A percentile compares a stretch with the other conserved stretches of the same genome.
Conservation (phyloP, 2,329 filamentous ascomycete genomes). For the Blastomyces parvus region DNA sequence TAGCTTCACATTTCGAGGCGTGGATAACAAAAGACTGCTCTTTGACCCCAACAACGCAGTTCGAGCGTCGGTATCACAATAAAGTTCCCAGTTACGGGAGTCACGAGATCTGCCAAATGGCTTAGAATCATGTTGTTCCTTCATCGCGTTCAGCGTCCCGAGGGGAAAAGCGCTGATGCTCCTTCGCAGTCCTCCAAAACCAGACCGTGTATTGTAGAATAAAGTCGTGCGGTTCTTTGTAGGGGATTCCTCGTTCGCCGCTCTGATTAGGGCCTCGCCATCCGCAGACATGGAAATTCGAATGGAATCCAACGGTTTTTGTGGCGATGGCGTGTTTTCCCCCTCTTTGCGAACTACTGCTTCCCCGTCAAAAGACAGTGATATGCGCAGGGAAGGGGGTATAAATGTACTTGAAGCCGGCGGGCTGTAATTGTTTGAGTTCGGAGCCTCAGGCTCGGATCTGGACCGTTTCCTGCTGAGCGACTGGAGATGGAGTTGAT, state of each 20-base stretch:
- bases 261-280: slow-evolving; percentile 79
- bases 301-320: slow-evolving; percentile 44
- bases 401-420: slow-evolving; percentile 9
- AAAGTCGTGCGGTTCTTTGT: slow-evolving; percentile 45
- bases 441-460: slow-evolving; percentile 18
- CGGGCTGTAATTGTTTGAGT: slow-evolving; percentile 7
- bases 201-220: slow-evolving; percentile 40
- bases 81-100: slow-evolving; percentile 83
- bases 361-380: slow-evolving; percentile 35
- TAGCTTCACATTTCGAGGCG: slow-evolving; percentile 52
- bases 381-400: slow-evolving; percentile 33
- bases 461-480: slow-evolving; percentile 29
- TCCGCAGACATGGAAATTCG: slow-evolving; percentile 77
- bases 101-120: slow-evolving; percentile 70
- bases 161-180: slow-evolving; percentile 60
- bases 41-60: slow-evolving; percentile 70
- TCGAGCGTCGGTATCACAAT: slow-evolving; percentile 69
- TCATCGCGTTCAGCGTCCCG: slow-evolving; percentile 47
- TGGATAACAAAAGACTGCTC: slow-evolving; percentile 72
- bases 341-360: slow-evolving; percentile 31
- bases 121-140: slow-evolving; percentile 34
- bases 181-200: slow-evolving; percentile 51
- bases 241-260: slow-evolving; percentile 57
- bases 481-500: slow-evolving; percentile 9
- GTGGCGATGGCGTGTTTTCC: slow-evolving; percentile 33